Evolutionary conservation across 257 asterid species (phyloP), one percentile per base, ranked within the genome.

Genomic region (Forsythia viridissima): DNA sequence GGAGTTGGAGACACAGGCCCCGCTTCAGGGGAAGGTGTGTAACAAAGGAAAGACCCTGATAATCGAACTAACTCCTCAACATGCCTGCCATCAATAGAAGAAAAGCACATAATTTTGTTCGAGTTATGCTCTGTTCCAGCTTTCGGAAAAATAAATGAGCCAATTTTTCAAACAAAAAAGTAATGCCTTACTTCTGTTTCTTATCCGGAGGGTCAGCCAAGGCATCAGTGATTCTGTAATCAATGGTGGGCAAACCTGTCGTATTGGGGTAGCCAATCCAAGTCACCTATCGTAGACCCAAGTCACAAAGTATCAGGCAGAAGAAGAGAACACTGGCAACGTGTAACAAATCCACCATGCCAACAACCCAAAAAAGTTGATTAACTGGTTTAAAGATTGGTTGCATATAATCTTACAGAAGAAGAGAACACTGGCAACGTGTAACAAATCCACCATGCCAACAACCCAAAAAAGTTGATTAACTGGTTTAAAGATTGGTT

Each of bases 261-360:
- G 99, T 96, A 82, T 96, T 96, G 68, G 98, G 99, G 89, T 96
- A 96, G 81, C 99, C 99, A 84, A 96, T 96, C 99, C 99, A 96
- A 74, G 98, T 96, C 75, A 92, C 99, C 99, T 96, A 82, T 46
- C 52, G 13, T 79, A 84, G 66, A 77, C 72, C 43, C 79, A 85
- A 76, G 72, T 30, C 66, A 63, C 12, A 20, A 21, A 30, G 38
- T 51, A 63, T 21, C 37, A 63, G 16, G 15, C 36, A 24, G 16
- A 63, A 59, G 12, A 59, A 24, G 37, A 63, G 37, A 63, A 63
- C 69, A 20, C 8, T 46, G 55, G n/a, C 39, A 63, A 8, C 12
- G 4, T 20, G 15, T 21, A 61, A 61, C 37, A 61, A 8, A 61
- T 55, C 68, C 13, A 61, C 68, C 68, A 21, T 61, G 13, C 37